Evolutionary conservation across 257 asterid species (phyloP), one percentile per base, ranked within the genome.

Genomic region (Forsythia viridissima): DNA sequence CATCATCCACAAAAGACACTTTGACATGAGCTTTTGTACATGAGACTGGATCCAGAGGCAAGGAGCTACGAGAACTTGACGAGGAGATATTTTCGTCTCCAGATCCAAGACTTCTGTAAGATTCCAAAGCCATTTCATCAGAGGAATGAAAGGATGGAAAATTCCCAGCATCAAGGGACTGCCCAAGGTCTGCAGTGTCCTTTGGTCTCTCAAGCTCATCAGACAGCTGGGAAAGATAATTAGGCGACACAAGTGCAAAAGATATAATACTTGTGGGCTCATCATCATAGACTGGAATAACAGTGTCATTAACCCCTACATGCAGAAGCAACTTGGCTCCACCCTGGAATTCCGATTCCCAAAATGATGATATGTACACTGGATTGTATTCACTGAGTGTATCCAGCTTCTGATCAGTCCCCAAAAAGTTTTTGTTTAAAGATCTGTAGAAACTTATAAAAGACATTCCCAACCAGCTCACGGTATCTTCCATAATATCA

Each of bases 241-340:
- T 93, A 63, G 82, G 87, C 9, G 94, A 91, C 73, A 80, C 87
- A 21, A 95, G 97, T 13, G 96, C 94, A 77, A 89, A 89, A 8
- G 99, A 79, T 83, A 95, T 93, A 68, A 92, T 85, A 84, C 98
- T 95, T 2, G 99, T 95, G n/a, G 97, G 99, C 84, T 95, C 99
- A 81, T 95, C 97, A 80, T 95, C 99, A 77, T 87, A 92, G 57
- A 95, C 97, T 0, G 98, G 94, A 77, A 95, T 20, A 69, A 93
- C 94, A 69, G 87, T 90, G 79, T 90, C 97, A 52, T 87, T 93
- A 71, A 86, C 81, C 78, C 97, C 98, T 30, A 85, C 85, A 34
- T 96, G 91, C 44, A 91, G 87, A 82, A 92, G 92, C 87, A 89
- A 82, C 76, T 91, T 80, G 76, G 91, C 91, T 48, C 98, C 98